Base-by-base conservation (phyloP, 768 basidiomycete species). In the Calocybe gangraenosa region DNA sequence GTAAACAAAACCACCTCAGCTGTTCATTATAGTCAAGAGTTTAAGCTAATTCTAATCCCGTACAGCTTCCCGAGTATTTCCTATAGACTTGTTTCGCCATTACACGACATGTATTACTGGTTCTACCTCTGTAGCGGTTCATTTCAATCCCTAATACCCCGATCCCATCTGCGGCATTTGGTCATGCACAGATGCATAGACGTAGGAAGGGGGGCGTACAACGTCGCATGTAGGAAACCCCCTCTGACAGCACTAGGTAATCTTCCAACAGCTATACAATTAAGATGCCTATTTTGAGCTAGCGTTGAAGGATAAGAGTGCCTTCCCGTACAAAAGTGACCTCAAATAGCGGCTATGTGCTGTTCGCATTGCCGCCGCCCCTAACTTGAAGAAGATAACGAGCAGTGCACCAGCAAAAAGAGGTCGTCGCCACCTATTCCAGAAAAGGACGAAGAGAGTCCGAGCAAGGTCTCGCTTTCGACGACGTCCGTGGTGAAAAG, bases 1-100 rank as follows among this genome's bases (percentile, higher is more conserved):
- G 89, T 87, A 52, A 43, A 66, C 15, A 36, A 34, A 15, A 47
- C 47, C 44, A 21, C 46, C 50, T 37, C 52, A 47, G 48, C 42
- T 42, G 14, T 10, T 51, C 38, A 40, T 39, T 45, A n/a, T 28
- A 28, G 11, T 28, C 11, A 28, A 28, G 25, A 28, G 25, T 11
- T 28, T 28, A 11, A 42, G 52, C 44, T 46, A 15, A 36, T 30
- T 47, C 5, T 14, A 37, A n/a, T 39, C 14, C 20, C 19, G 38
- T 53, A 20, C 55, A 89, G 87, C 70, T 87, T 37, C 88, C 88
- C 10, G 88, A 91, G 60, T 91, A 91, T 66, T 91, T 91, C 68
- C 71, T 79, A 46, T 79, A 66, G 60, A 53, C 38, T 44, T 41
- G 37, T 18, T 40, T 46, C 37, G 48, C 21, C 41, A 48, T 37